Percentiles rank a stretch among this genome's conserved stretches.
Conservation (phyloP, 2,329 filamentous ascomycete genomes). For the Daldinia eschscholtzii region DNA sequence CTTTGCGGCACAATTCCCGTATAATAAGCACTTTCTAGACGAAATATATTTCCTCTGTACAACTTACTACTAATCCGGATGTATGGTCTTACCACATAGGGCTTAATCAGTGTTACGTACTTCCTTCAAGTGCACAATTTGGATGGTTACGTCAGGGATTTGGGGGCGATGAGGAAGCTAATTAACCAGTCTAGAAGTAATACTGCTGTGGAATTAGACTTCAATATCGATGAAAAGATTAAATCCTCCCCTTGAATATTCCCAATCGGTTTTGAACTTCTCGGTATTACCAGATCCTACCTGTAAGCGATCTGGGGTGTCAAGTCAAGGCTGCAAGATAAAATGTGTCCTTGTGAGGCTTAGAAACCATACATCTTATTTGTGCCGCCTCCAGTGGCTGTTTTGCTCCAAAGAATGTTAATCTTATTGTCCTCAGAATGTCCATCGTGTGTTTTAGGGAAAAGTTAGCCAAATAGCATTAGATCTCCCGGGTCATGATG, state of each 20-base stretch:
- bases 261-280: slow-evolving; percentile 2
- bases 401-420: slow-evolving; percentile 3
- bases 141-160: slow-evolving; percentile 10
- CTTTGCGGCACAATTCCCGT: slow-evolving; percentile 21
- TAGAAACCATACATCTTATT: slow-evolving; percentile 17
- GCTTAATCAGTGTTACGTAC: slow-evolving; percentile 27
- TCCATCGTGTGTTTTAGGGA: slow-evolving; percentile 12
- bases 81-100: slow-evolving; percentile 17
- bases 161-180: slow-evolving; percentile 24
- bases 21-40: slow-evolving; percentile 20
- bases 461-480: slow-evolving; percentile 12
- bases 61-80: slow-evolving; percentile 13
- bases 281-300: slow-evolving; percentile 14
- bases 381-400: slow-evolving; percentile 21
- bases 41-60: slow-evolving; percentile 13
- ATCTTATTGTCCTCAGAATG: slow-evolving; percentile 17
- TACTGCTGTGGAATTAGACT: slow-evolving; percentile 20
- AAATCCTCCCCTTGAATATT: slow-evolving; percentile 2
- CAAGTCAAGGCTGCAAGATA: slow-evolving; percentile 6
- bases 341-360: slow-evolving; percentile 27
- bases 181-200: slow-evolving; percentile 1
- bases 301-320: background rate
- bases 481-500: slow-evolving; percentile 7
- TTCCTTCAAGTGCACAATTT: slow-evolving; percentile 6
- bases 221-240: slow-evolving; percentile 2